Percentiles rank a stretch among this genome's conserved stretches.
phyloP scores from a whole-genome alignment of 78 protist genomes.

The Ministeria vibrans region DNA sequence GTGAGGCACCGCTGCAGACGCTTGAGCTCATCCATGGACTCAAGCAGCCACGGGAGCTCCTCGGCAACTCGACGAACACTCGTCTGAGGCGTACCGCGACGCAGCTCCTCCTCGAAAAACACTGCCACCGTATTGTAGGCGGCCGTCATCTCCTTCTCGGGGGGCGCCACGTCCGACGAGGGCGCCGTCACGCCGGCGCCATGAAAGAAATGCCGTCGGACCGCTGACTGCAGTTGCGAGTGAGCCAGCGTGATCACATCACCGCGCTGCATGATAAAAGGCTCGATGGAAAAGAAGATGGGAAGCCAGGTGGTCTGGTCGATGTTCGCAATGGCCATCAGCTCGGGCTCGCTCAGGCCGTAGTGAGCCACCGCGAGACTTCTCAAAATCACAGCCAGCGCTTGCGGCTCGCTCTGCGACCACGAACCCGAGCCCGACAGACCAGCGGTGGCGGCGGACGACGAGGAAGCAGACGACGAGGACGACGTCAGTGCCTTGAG shows the following conservation, averaged over 20 bases:
- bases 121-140: too few species aligned
- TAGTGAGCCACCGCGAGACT: constrained; percentile 1
- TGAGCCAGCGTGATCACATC: background rate
- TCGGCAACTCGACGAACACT: background rate
- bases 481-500: too few species aligned
- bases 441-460: too few species aligned
- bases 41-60: constrained; percentile 2
- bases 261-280: background rate
- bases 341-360: background rate
- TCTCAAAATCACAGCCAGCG: too few species aligned
- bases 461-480: too few species aligned
- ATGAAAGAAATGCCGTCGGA: background rate
- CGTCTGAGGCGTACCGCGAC: too few species aligned
- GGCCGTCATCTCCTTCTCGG: too few species aligned
- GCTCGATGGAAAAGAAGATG: background rate
- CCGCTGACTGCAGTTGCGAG: background rate
- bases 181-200: too few species aligned
- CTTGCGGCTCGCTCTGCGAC: too few species aligned
- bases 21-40: background rate
- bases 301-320: background rate
- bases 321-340: background rate
- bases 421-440: too few species aligned
- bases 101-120: too few species aligned
- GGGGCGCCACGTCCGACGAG: too few species aligned
- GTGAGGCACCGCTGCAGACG: background rate